Conservation (phyloP, 2,329 filamentous ascomycete species). For the Macrophomina tecta region DNA sequence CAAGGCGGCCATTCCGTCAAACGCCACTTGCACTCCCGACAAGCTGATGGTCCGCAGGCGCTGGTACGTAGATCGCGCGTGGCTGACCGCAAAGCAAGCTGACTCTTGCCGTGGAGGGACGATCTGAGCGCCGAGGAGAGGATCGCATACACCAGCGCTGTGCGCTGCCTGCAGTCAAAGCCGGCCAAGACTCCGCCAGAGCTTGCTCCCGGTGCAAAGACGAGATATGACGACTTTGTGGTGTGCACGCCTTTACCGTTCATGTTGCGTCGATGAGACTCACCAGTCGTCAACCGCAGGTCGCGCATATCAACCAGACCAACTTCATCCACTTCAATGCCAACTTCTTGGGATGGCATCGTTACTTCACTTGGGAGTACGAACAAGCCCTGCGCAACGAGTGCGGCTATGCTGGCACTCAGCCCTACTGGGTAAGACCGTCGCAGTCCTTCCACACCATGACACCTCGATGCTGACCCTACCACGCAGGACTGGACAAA, state of each 20-base stretch:
- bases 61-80: not conserved
- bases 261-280: too few relatives aligned
- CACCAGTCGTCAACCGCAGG: too few relatives aligned
- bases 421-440: slow-evolving; percentile 46
- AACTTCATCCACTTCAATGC: slow-evolving; percentile 42
- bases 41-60: slow-evolving; percentile 16
- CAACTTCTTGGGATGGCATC: slow-evolving; percentile 48
- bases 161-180: slow-evolving; percentile 42
- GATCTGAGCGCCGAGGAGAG: slow-evolving; percentile 33
- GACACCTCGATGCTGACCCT: not conserved
- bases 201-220: slow-evolving; percentile 40
- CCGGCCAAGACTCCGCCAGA: slow-evolving; percentile 38
- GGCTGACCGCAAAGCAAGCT: not conserved
- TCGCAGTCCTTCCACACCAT: too few relatives aligned
- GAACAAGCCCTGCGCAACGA: slow-evolving; percentile 50
- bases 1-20: not conserved
- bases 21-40: slow-evolving; percentile 14
- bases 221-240: slow-evolving; percentile 46
- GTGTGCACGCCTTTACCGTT: slow-evolving; percentile 3
- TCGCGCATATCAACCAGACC: slow-evolving; percentile 44
- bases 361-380: slow-evolving; percentile 51
- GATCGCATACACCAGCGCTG: slow-evolving; percentile 43
- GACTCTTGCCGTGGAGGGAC: not conserved
- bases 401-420: slow-evolving; percentile 50
- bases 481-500: slow-evolving; percentile 40